Evolutionary conservation across 305 asterid genomes (phyloP).

Genomic region (Fraxinus sp.): DNA sequence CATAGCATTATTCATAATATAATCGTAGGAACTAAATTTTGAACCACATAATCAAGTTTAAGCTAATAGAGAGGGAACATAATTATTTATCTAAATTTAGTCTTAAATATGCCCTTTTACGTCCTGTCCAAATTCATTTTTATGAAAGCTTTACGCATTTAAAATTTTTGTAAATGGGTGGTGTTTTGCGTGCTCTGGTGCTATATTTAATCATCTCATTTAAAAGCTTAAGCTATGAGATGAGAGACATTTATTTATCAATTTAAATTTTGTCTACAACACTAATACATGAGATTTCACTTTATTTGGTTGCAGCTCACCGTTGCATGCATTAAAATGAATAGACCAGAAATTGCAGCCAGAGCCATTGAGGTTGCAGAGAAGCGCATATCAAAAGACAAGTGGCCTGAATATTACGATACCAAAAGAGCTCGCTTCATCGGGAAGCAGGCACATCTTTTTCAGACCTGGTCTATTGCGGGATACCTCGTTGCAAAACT

Average conservation of each 20-base stretch:
- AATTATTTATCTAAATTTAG: neutral
- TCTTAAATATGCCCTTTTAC: neutral
- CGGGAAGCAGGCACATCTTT: constrained; percentile 63
- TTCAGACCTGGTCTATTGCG: constrained; percentile 76
- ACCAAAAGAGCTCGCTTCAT: constrained; percentile 63
- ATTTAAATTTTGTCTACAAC: neutral
- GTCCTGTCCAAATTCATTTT: neutral
- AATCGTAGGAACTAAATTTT: neutral
- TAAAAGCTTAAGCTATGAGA: neutral
- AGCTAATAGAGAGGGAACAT: neutral
- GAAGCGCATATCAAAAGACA: constrained; percentile 56
- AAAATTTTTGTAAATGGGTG: neutral
- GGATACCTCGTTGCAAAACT: constrained; percentile 66
- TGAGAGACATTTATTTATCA: neutral
- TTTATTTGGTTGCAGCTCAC: constrained; percentile 50
- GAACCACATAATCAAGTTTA: neutral
- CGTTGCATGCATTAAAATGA: constrained; percentile 71
- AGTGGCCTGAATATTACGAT: constrained; percentile 79
- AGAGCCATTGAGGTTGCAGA: constrained; percentile 62
- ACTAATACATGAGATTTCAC: neutral
- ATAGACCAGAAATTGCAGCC: constrained; percentile 67
- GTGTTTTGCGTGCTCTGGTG: neutral
- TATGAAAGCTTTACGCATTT: neutral
- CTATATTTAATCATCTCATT: neutral
- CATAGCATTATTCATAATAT: neutral